Base-by-base conservation (phyloP, 2,329 filamentous ascomycete species). In the Aureobasidium sp. region DNA sequence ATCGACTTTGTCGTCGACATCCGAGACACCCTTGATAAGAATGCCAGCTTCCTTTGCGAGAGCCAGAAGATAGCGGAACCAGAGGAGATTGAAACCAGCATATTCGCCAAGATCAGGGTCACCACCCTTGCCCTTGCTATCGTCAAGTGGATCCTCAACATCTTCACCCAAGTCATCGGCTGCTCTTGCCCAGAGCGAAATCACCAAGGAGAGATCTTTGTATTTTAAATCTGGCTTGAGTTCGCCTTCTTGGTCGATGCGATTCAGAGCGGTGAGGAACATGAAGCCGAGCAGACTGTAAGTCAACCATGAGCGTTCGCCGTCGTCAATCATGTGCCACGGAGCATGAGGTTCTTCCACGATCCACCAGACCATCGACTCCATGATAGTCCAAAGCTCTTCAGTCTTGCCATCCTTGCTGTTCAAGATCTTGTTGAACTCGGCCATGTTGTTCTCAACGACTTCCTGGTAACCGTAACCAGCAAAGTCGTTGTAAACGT, bases 401-500 rank as follows among this genome's bases (percentile, higher is more conserved):
- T 58, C 55, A 5, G 44, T 37, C 22, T 58, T 58, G 2, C 31
- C 55, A 37, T 58, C 31, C 31, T 58, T 58, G 55, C 22, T 37
- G 20, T 58, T 48, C 42, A 47, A 14, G 1, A 58, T 20, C 29
- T 58, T 48, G 55, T 48, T 58, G 42, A 58, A 47, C 20, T 58
- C 55, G 20, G 55, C 55, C 29, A 58, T 48, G 42, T 58, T 22
- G 25, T 58, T 58, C 22, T 58, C 55, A 12, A 58, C 34, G 9
- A 58, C 34, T 22, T 58, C 55, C 9, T 58, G 55, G 9, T 58
- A 58, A 3, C 55, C 55, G 15, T 58, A 58, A 5, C 53, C 39
- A 29, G 31, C n/a, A 37, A 58, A 58, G 53, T 58, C 53, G 9
- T 47, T 58, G 41, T 58, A 58, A n/a, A 58, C 53, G 11, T 58